A percentile compares a stretch with the other conserved stretches of the same genome.
phyloP scores from a whole-genome alignment of 2,329 filamentous ascomycete species.

The Teratosphaeria zuluensis region DNA sequence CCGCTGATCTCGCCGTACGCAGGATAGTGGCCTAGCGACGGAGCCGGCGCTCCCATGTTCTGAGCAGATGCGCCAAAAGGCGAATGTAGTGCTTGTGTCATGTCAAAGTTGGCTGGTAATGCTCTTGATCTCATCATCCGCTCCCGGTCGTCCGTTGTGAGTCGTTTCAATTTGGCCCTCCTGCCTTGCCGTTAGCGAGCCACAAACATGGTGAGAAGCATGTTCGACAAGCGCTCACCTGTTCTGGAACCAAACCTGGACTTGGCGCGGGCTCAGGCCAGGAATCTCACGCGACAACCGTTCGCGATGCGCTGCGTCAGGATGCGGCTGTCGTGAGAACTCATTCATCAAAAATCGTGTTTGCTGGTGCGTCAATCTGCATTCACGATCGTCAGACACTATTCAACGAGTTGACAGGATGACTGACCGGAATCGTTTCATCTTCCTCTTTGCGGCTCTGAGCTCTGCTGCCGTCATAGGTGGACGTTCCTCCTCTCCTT shows the following conservation, averaged over 20 bases:
- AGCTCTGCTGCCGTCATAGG: conserved; percentile 39
- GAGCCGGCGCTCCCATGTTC: conserved; percentile 39
- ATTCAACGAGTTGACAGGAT: background rate
- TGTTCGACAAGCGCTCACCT: conserved; percentile 48
- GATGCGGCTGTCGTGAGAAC: conserved; percentile 88
- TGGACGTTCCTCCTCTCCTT: conserved; percentile 21
- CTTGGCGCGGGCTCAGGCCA: conserved; percentile 80
- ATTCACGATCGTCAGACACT: background rate
- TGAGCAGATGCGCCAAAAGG: conserved; percentile 36
- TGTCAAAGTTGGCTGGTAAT: conserved; percentile 51
- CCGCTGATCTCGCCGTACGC: conserved; percentile 45
- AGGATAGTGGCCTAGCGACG: conserved; percentile 33
- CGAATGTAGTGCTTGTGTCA: conserved; percentile 48
- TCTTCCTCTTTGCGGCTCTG: conserved; percentile 42
- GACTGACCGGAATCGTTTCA: conserved; percentile 66
- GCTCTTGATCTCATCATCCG: conserved; percentile 52
- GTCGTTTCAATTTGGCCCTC: conserved; percentile 51
- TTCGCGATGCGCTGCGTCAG: conserved; percentile 83
- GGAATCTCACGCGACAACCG: conserved; percentile 82
- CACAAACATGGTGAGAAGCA: background rate
- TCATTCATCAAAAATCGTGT: conserved; percentile 97
- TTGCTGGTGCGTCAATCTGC: conserved; percentile 85
- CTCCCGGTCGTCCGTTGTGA: conserved; percentile 52
- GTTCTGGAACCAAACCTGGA: conserved; percentile 98
- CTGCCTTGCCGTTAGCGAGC: conserved; percentile 27